These are phyloP conservation scores for Barnettozyma populi DNA, from an alignment of 805 yeast genomes.

Conservation along the genomic window DNA sequence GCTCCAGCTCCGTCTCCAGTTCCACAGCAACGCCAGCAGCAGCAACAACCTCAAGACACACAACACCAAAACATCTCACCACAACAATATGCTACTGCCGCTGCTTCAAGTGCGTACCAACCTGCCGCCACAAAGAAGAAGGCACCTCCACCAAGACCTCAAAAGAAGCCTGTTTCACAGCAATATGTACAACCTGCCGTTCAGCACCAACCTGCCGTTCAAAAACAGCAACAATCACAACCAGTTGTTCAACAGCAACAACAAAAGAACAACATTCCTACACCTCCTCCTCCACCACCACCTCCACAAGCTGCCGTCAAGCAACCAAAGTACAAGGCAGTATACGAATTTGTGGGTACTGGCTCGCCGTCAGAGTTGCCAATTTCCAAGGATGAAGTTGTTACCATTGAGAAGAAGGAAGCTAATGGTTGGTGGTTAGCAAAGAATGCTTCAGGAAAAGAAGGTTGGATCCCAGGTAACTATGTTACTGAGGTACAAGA, in stretches of 20 bases:
- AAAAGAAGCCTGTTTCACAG: conserved; percentile 24
- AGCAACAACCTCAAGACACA: conserved; percentile 10
- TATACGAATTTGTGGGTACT: conserved; percentile 84
- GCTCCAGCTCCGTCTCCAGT: conserved; percentile 27
- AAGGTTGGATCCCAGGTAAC: conserved; percentile 98
- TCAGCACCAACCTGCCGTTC: too few relatives aligned
- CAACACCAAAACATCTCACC: conserved; percentile 4
- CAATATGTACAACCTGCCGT: conserved; percentile 37
- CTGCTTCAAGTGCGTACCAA: conserved; percentile 37
- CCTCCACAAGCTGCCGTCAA: conserved; percentile 55
- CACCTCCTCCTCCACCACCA: conserved; percentile 73
- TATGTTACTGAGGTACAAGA: conserved; percentile 55
- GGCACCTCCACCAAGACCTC: conserved; percentile 25
- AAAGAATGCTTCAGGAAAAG: conserved; percentile 43
- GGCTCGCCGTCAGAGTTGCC: conserved; percentile 81
- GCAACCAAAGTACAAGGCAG: conserved; percentile 76
- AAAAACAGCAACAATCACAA: conserved; percentile 47
- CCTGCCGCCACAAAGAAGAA: conserved; percentile 22
- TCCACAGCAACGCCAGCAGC: conserved; percentile 10
- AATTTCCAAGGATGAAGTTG: conserved; percentile 66
- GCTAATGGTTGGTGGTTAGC: conserved; percentile 95
- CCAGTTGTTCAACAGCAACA: conserved; percentile 26
- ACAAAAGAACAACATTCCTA: conserved; percentile 34
- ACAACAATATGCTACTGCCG: conserved; percentile 17
- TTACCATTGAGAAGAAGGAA: conserved; percentile 65